Evolutionary conservation across 2,329 filamentous ascomycete species (phyloP).

Genomic region (Trichophyton simii): DNA sequence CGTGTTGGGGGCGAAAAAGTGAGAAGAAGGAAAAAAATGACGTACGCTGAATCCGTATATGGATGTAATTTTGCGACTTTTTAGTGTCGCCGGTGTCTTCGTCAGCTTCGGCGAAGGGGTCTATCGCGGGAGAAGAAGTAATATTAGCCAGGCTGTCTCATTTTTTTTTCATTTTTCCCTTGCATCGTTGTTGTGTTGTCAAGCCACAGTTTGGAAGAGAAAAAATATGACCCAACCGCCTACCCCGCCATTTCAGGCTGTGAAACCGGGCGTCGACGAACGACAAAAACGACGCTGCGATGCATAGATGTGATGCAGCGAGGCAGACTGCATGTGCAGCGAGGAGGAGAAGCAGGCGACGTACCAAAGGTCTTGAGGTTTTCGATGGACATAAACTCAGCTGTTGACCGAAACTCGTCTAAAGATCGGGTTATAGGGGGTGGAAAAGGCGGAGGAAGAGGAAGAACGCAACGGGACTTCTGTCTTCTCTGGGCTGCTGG

Average conservation of each 20-base stretch:
- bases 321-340: neutral
- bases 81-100: conserved; percentile 90
- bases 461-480: conserved; percentile 10
- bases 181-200: neutral
- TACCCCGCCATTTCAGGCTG: conserved; percentile 26
- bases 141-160: conserved; percentile 3
- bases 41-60: conserved; percentile 98
- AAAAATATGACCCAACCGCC: conserved; percentile 10
- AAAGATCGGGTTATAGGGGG: conserved; percentile 26
- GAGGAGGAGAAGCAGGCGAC: conserved; percentile 25
- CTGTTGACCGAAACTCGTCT: conserved; percentile 47
- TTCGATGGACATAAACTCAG: conserved; percentile 97
- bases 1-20: neutral
- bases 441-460: conserved; percentile 14
- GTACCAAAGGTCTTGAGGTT: conserved; percentile 92
- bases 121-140: conserved; percentile 36
- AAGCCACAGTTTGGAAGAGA: conserved; percentile 15
- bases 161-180: neutral
- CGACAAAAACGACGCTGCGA: neutral
- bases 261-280: neutral
- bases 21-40: conserved; percentile 18
- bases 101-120: conserved; percentile 99
- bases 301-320: neutral
- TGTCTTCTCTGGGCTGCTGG: neutral
- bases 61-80: conserved; percentile 95